phyloP scores from a whole-genome alignment of 2,329 filamentous ascomycete species.

The Phyllosticta paracitricarpa region DNA sequence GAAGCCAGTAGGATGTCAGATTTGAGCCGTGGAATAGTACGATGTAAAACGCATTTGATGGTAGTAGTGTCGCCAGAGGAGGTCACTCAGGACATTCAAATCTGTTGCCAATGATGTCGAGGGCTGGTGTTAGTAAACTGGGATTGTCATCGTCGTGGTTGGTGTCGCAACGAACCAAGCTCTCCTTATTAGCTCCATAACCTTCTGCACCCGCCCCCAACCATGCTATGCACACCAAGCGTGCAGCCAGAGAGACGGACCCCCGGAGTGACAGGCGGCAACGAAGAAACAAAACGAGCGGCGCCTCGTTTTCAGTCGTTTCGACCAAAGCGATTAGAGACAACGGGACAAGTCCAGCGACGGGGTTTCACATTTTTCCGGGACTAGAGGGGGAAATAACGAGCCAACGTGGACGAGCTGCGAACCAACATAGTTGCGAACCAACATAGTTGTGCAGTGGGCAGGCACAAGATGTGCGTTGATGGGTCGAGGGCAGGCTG shows the following conservation, averaged over 20 bases:
- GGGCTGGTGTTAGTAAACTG: neutral
- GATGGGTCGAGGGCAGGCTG: neutral
- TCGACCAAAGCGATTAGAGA: neutral
- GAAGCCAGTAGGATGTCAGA: neutral
- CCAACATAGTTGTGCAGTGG: too few species aligned
- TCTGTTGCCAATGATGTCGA: too few species aligned
- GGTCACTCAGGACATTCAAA: too few species aligned
- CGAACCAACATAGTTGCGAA: too few species aligned
- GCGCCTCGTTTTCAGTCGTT: neutral
- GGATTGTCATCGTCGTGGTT: neutral
- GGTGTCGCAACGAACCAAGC: neutral
- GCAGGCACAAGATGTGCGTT: neutral
- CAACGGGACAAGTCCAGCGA: neutral
- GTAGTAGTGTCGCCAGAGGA: too few species aligned
- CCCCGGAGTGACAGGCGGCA: neutral
- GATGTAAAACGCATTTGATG: too few species aligned
- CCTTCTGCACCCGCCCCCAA: neutral
- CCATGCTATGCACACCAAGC: neutral
- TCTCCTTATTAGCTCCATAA: neutral
- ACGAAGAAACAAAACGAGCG: neutral
- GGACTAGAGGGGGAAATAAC: neutral
- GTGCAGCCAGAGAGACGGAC: neutral
- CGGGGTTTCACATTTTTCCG: neutral
- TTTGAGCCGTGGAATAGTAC: too few species aligned
- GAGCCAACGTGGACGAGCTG: neutral